Conservation (phyloP, 2,329 filamentous ascomycete species). For the Beauveria varroae region DNA sequence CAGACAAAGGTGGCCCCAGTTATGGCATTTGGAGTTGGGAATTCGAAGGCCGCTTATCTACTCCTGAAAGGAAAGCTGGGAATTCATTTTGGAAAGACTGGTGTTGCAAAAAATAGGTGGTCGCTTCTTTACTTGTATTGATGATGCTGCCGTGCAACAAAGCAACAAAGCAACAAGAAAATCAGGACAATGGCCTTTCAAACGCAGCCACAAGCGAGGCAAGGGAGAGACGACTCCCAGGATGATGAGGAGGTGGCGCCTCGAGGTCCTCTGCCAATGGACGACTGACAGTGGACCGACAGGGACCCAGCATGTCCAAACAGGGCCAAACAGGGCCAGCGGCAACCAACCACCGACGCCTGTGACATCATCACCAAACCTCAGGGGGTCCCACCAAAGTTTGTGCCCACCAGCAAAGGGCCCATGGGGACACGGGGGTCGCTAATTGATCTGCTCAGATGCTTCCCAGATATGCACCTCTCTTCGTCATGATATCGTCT, state of each 20-base stretch:
- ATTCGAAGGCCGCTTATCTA: neutral
- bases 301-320: neutral
- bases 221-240: too few relatives aligned
- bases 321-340: neutral
- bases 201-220: neutral
- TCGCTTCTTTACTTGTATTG: too few relatives aligned
- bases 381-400: slow-evolving; percentile 7
- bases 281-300: neutral
- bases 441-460: neutral
- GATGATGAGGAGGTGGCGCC: neutral
- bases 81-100: neutral
- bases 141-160: neutral
- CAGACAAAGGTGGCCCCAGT: neutral
- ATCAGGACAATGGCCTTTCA: too few relatives aligned
- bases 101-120: too few relatives aligned
- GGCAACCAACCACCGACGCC: neutral
- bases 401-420: neutral
- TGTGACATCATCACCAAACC: slow-evolving; percentile 6
- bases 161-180: neutral
- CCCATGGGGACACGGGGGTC: slow-evolving; percentile 1
- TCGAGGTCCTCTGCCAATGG: neutral
- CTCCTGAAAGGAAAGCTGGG: neutral
- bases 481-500: neutral
- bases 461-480: neutral
- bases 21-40: neutral